Base-by-base conservation (phyloP, 257 asterid genomes). In the Eucommia ulmoides region DNA sequence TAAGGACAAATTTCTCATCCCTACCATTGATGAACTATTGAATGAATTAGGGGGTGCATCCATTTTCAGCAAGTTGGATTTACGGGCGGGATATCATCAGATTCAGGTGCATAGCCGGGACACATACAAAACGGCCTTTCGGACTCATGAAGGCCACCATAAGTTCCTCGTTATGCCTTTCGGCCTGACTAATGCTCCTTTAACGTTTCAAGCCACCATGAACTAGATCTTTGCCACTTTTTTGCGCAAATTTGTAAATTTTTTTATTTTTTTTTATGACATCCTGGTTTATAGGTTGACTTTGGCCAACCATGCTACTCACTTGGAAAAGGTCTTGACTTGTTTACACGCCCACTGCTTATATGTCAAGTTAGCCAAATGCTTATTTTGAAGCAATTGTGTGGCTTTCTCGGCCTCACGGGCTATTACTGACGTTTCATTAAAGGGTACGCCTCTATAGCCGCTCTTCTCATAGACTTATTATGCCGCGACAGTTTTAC, bases 151-250 rank as follows among this genome's bases (percentile, higher is more conserved):
- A 0, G 62, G 54, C 0, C 54, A 48, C 12, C 49, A 15, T 22
- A 41, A 56, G 15, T 56, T 56, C 8, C n/a, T 46, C 0, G 58
- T 35, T 12, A 53, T 53, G 35, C 22, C 58, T 2, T 53, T 52
- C 11, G 57, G 57, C 1, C 24, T 52, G 1, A 8, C 47, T 1
- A 52, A 52, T 21, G 49, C 29, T 10, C 33, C 48, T 20, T 52
- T 48, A 0, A 52, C 48, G 2, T 52, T 52, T 16, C 20, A 33
- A 9, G 20, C 56, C 1, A 2, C 25, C n/a, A 54, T 41, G 59
- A 54, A 54, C 5, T 9, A 7, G 8, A 15, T 38, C 12, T 38
- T 38, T 15, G 5, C 6, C 14, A 3, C 14, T 8, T 0, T 10
- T 38, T 19, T 38, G 3, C 45, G 1, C 14, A 38, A 38, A 38